Percentiles rank a stretch among this genome's conserved stretches.
These are phyloP conservation scores for Trebouxia sp. DNA, from an alignment of 139 green algal genomes.

Conservation along the genomic window DNA sequence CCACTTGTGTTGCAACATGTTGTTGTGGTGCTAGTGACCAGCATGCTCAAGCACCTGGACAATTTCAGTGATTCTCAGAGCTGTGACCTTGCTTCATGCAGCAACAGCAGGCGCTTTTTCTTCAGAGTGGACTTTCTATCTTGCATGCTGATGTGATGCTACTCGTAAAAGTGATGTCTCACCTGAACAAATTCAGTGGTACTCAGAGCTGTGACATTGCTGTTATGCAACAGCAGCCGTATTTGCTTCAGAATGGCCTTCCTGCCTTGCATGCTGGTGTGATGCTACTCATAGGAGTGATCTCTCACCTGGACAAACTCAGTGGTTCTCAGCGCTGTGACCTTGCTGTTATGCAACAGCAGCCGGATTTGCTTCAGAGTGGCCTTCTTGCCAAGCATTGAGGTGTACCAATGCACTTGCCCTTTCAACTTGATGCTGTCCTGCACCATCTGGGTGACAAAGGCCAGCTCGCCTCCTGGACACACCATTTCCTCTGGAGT, in stretches of 20 bases:
- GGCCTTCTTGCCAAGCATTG: conserved; percentile 87
- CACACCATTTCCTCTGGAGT: conserved; percentile 87
- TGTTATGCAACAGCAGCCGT: background rate
- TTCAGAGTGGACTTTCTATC: background rate
- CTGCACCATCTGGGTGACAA: conserved; percentile 82
- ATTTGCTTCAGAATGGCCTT: background rate
- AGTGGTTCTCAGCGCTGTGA: conserved; percentile 72
- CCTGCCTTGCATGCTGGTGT: conserved; percentile 83
- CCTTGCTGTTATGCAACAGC: conserved; percentile 57
- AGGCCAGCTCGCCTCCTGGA: conserved; percentile 86
- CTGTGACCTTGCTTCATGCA: background rate
- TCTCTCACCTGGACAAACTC: conserved; percentile 73
- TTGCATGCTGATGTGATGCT: no score
- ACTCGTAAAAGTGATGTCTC: background rate
- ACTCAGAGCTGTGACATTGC: background rate
- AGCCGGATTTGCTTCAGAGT: conserved; percentile 60
- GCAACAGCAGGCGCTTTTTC: background rate
- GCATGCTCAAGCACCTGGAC: background rate
- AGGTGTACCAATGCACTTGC: conserved; percentile 75
- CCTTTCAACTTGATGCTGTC: conserved; percentile 72
- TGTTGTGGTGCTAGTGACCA: no score
- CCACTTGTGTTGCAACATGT: no score
- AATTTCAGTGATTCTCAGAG: background rate
- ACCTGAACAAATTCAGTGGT: background rate
- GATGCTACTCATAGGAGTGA: background rate